Conservation (phyloP, 2,329 filamentous ascomycete genomes). For the Fusarium coicis region DNA sequence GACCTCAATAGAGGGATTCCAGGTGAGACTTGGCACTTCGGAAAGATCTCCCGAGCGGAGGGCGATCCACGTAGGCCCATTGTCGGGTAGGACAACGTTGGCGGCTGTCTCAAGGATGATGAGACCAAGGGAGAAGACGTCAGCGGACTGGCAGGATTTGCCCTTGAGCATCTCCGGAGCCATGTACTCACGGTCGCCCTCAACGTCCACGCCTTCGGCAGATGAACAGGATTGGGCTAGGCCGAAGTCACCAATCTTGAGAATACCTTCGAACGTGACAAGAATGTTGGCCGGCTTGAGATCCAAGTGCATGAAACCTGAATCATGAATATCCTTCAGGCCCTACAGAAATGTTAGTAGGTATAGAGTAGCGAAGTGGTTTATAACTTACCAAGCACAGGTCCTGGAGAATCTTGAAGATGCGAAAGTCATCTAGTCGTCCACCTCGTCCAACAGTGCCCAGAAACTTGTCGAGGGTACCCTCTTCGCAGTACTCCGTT, state of each 20-base stretch:
- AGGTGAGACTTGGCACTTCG: slow-evolving; percentile 88
- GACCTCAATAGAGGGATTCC: slow-evolving; percentile 76
- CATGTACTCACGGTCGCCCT: slow-evolving; percentile 97
- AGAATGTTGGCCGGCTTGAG: slow-evolving; percentile 88
- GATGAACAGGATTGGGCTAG: slow-evolving; percentile 84
- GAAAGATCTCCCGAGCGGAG: slow-evolving; percentile 90
- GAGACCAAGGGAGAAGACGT: slow-evolving; percentile 92
- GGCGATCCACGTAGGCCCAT: slow-evolving; percentile 90
- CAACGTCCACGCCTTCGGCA: slow-evolving; percentile 80
- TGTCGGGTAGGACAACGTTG: slow-evolving; percentile 93
- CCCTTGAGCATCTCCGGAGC: slow-evolving; percentile 91
- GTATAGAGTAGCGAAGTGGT: neutral
- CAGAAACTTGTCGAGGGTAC: slow-evolving; percentile 87
- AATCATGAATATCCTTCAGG: slow-evolving; percentile 88
- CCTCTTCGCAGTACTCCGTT: slow-evolving; percentile 96
- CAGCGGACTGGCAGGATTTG: slow-evolving; percentile 87
- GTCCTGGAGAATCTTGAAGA: slow-evolving; percentile 97
- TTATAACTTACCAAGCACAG: slow-evolving; percentile 76
- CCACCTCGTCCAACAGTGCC: slow-evolving; percentile 84
- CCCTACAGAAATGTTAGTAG: slow-evolving; percentile 66
- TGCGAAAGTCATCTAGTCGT: slow-evolving; percentile 93
- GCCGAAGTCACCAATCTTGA: slow-evolving; percentile 90
- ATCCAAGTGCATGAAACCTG: slow-evolving; percentile 86
- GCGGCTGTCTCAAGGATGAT: slow-evolving; percentile 95
- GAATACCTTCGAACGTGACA: slow-evolving; percentile 80